Conservation (phyloP, 768 basidiomycete species). For the Trametes elegans region DNA sequence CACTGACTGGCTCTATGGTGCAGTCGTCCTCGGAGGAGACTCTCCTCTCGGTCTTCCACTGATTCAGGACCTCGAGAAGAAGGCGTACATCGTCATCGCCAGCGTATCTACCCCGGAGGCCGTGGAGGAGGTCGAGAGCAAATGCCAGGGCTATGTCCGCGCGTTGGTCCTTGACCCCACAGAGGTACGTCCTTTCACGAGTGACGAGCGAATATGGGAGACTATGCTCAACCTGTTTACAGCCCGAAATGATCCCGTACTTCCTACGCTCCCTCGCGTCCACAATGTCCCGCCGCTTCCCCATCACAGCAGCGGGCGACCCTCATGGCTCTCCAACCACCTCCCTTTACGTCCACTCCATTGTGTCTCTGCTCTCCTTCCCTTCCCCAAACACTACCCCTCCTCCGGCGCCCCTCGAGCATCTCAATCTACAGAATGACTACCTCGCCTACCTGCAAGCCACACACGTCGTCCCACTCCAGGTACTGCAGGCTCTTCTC, state of each 20-base stretch:
- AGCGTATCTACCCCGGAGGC: slow-evolving; percentile 72
- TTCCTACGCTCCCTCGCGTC: slow-evolving; percentile 83
- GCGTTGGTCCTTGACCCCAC: slow-evolving; percentile 79
- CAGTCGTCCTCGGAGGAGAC: slow-evolving; percentile 84
- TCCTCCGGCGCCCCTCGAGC: slow-evolving; percentile 63
- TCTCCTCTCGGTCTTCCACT: slow-evolving; percentile 67
- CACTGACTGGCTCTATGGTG: slow-evolving; percentile 8
- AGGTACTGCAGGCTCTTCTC: slow-evolving; percentile 71
- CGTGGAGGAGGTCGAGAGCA: slow-evolving; percentile 60
- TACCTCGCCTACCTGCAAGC: slow-evolving; percentile 73
- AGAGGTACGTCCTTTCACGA: slow-evolving; percentile 48
- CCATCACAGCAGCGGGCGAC: slow-evolving; percentile 75
- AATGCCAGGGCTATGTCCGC: slow-evolving; percentile 72
- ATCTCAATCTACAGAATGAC: slow-evolving; percentile 55
- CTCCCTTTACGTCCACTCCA: slow-evolving; percentile 71
- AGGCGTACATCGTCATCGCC: slow-evolving; percentile 80
- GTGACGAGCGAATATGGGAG: not conserved
- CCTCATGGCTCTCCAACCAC: slow-evolving; percentile 67
- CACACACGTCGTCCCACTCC: slow-evolving; percentile 75
- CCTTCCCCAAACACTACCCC: slow-evolving; percentile 34
- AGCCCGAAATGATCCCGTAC: slow-evolving; percentile 70
- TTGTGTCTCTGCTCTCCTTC: slow-evolving; percentile 74
- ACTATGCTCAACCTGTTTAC: not conserved
- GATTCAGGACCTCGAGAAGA: slow-evolving; percentile 68
- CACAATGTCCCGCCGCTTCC: slow-evolving; percentile 79